Evolutionary conservation across 1,139 yeast species (phyloP), one percentile per base, ranked within the genome.

Genomic region (Yamadazyma friedrichii): DNA sequence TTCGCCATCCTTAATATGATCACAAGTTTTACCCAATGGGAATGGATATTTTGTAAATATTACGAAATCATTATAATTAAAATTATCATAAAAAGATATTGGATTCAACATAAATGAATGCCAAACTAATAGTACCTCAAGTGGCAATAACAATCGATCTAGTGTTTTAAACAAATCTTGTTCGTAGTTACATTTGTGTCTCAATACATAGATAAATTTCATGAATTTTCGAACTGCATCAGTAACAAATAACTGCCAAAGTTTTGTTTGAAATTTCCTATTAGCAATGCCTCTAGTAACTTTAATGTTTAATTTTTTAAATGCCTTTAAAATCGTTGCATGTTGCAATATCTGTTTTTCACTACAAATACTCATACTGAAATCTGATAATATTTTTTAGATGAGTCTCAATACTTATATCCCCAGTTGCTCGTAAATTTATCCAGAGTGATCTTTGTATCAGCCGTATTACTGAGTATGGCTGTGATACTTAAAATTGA

Each of bases 91-190:
- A 39, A 9, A 61, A 0, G 61, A 46, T 27, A 49, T 50, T 8
- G 59, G 53, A 35, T 49, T 49, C 22, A 49, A 36, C 27, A 48
- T 31, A 40, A 55, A 55, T 32, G 56, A 46, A 50, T 70, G 74
- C 75, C 74, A 70, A 1, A 68, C 68, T 62, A 70, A 55, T 9
- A 70, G 40, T 9, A 70, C 60, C 43, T 68, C 74, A 43, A 37
- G 13, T 9, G 39, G 39, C 3, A 36, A 36, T 6, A 38, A 5
- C 3, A 37, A 15, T 26, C 9, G 13, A 4, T 28, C 28, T 28
- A 35, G 9, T 9, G 15, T 9, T 15, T 30, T 15, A 30, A 13
- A 13, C 3, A 30, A 30, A 15, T 30, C n/a, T 13, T 12, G 16
- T n/a, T 13, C 15, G 24, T 20, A 6, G 24, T 8, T 20, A 20